Base-by-base conservation (phyloP, 352 stramenopile genomes). In the Pythium phragmitis region DNA sequence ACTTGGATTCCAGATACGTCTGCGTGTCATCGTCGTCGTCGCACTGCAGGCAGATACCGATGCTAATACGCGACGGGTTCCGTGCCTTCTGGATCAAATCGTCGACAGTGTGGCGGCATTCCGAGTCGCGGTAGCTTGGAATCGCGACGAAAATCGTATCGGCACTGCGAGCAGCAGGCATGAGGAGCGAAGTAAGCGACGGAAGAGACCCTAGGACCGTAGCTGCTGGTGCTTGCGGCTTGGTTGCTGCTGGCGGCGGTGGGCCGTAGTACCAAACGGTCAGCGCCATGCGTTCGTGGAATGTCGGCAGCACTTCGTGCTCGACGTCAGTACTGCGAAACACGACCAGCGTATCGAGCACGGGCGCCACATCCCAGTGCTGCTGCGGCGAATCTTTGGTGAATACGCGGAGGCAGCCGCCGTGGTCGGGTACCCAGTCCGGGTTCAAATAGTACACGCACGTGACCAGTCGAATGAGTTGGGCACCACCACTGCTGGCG, bases 251-350 rank as follows among this genome's bases (percentile, higher is more conserved):
- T 19, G 16, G 7, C 36, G 61, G 53, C 37, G 57, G 43, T 23
- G 73, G 67, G 23, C 91, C 93, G 52, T 98, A 98, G 54, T 97
- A 96, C 96, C 96, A 99, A 51, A 98, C 85, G 17, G 94, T 98
- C 46, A 98, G 68, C 36, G 96, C 96, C 68, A 96, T 88, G 36
- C 96, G 86, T n/a, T 94, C 70, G 36, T 80, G 65, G 48, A 79
- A 78, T 46, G 81, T 90, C 14, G 92, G 91, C 42, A 97, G 61
- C 14, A 93, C 82, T 64, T 98, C 87, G 66, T 98, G 94, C 42
- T 98, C 87, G 9, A 98, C 82, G 48, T 96, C 66, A 47, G 92
- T 79, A 23, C 89, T 97, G 45, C 89, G 84, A 71, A 99, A 98
- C 26, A 98, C 63, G 3, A 98, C 65, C 7, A 98, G 71, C 34